Base-by-base conservation (phyloP, 768 basidiomycete genomes). In the Pleurotus salmoneostramineus region DNA sequence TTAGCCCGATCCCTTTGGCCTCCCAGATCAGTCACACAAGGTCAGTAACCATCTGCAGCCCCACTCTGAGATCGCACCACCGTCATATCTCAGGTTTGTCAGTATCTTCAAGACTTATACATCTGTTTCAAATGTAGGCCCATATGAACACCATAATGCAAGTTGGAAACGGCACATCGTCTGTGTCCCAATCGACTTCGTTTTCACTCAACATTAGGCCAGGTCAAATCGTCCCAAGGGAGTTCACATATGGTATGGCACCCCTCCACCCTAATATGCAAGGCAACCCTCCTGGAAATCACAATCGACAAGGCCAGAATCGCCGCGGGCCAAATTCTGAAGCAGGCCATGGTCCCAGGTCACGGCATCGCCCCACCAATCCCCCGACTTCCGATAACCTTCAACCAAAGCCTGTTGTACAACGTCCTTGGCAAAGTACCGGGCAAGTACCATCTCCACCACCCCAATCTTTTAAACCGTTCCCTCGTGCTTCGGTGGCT, bases 181-280 rank as follows among this genome's bases (percentile, higher is more conserved):
- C 43, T 12, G 27, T 36, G 11, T 49, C 57, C 43, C 48, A 62
- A 36, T 56, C 50, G 21, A 32, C 46, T 7, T 56, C 54, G 55
- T 15, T 79, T 40, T 76, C 80, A 34, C 66, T 83, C 27, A 80
- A 80, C 57, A 72, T 85, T 17, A 69, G 72, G 5, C 84, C 83
- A 11, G 84, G 84, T 10, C 82, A 85, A 68, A 71, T 85, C 37
- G 72, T 83, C 32, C 82, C 77, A n/a, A 74, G 70, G 32, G 52
- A 55, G 17, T 43, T 42, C 32, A 14, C 40, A 6, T 55, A 42
- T 31, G 52, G 52, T 31, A 43, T 11, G n/a, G 12, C 14, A 17
- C 21, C 36, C 37, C 12, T 43, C 3, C 40, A 43, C 5, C 40
- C 37, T 40, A 49, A 49, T 49, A 49, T 49, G 48, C 48, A 49